A percentile compares a stretch with the other conserved stretches of the same genome.
phyloP scores from a whole-genome alignment of 2,329 filamentous ascomycete genomes.

The Claviceps spartinae region DNA sequence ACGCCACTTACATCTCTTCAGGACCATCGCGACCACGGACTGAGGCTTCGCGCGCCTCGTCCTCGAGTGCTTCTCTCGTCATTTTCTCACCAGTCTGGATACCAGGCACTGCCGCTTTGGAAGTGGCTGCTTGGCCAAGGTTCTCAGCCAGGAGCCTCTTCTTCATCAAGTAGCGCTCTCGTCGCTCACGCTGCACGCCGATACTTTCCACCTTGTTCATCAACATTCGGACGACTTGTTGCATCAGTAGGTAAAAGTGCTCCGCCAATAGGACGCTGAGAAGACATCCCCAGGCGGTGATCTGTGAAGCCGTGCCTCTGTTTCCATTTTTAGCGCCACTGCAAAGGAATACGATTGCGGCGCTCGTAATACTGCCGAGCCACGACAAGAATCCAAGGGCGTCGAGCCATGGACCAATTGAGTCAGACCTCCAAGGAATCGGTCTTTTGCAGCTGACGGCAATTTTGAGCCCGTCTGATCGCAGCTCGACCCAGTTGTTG shows the following conservation, averaged over 20 bases:
- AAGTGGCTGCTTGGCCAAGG: conserved; percentile 42
- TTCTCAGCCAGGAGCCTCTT: conserved; percentile 68
- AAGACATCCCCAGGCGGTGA: conserved; percentile 69
- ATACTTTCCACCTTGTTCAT: conserved; percentile 75
- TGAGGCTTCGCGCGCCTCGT: conserved; percentile 41
- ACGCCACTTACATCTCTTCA: conserved; percentile 32
- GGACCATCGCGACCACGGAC: conserved; percentile 33
- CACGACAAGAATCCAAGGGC: conserved; percentile 82
- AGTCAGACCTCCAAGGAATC: conserved; percentile 79
- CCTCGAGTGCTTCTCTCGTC: conserved; percentile 51
- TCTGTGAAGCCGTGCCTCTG: conserved; percentile 51
- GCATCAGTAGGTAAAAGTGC: conserved; percentile 73
- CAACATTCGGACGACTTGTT: conserved; percentile 56
- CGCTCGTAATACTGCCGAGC: conserved; percentile 78
- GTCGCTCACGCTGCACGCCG: conserved; percentile 71
- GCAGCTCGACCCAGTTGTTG: conserved; percentile 94
- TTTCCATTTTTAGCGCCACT: conserved; percentile 52
- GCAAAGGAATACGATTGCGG: conserved; percentile 84
- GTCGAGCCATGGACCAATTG: conserved; percentile 85
- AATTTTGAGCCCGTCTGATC: conserved; percentile 89
- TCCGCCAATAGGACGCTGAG: conserved; percentile 75
- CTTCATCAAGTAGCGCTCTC: conserved; percentile 66
- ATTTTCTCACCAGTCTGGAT: conserved; percentile 46
- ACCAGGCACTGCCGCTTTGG: conserved; percentile 32
- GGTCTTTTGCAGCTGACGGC: conserved; percentile 79